Base-by-base conservation (phyloP, 371 early-diverging fungal genomes). In the Capniomyces stellatus region DNA sequence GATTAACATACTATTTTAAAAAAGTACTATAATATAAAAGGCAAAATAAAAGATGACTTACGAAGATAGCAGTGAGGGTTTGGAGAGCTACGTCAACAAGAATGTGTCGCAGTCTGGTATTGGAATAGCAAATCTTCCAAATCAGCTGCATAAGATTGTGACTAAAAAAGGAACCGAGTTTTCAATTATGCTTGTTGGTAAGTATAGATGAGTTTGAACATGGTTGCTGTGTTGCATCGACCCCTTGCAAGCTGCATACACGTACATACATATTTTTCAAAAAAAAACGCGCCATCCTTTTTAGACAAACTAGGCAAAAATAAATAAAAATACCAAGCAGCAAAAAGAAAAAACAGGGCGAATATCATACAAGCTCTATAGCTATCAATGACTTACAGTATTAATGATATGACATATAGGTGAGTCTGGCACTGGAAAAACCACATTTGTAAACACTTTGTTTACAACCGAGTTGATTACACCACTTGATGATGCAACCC, bases 381-480 rank as follows among this genome's bases (percentile, higher is more conserved):
- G n/a, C n/a, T n/a, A n/a, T n/a, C n/a, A n/a, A 35, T 35, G 35
- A 10, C 35, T 35, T 10, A 35, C 35, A 6, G 15, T 19, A 44
- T 19, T 44, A 12, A 44, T 10, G 21, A 6, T 10, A 22, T 10
- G 12, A 44, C 73, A 83, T 18, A 75, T 90, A 87, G 89, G 96
- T 66, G 94, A 95, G 77, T 88, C 93, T 50, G 99, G 99, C 55
- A 79, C 96, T 52, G 99, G 99, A 57, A 94, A 98, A 74, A 90
- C 98, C 24, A 99, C 99, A 12, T 77, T 99, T 19, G 83, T 98
- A 61, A 98, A 97, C 81, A 95, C 98, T 28, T 75, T 99, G 54
- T 98, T 98, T 78, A 90, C 87, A 68, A 84, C 92, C 29, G 73
- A 81, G 52, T 70, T 99, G 64, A 81, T 87, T 56, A 84, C 91